Base-by-base conservation (phyloP, 2,329 filamentous ascomycete species). In the Drechslerella stenobrocha region DNA sequence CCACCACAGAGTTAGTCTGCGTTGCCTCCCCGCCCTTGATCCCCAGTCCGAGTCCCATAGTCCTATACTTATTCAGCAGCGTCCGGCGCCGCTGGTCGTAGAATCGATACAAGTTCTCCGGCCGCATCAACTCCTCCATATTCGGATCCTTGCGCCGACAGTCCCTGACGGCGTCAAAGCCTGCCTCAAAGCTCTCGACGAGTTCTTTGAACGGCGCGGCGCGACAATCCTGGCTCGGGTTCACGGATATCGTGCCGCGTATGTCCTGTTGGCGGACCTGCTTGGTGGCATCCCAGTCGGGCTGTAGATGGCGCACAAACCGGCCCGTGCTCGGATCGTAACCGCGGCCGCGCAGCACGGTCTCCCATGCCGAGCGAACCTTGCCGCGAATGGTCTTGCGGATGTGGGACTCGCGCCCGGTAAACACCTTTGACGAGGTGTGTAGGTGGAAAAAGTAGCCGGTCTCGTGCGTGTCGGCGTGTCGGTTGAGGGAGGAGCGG, bases 381-480 rank as follows among this genome's bases (percentile, higher is more conserved):
- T 60, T 67, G 0, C 55, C 63, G 1, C 63, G 32, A n/a, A 67
- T 58, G 3, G 15, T 26, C 35, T 60, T 67, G 1, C 63, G 55
- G 3, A 67, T 50, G 30, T 35, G 46, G 26, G 63, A 35, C 50
- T 67, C 52, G 15, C 47, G 46, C 7, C 63, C 63, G 20, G 63
- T 67, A 3, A 55, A 28, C 11, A 28, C 15, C 32, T 67, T 67
- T 8, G 63, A 67, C n/a, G 63, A 67, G 0, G 63, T 67, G 45
- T 67, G 63, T 11, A 67, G 30, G 55, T 67, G 63, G 44, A 67
- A 55, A 23, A 60, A 67, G 35, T 60, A 67, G 5, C 63, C 63
- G 6, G 56, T 55, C 7, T 60, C 55, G 45, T 60, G 42, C n/a
- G 50, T 60, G 30, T 67, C 63, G 22, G 59, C 44, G 40, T 67